Evolutionary conservation across 225 moss, liverwort and hornwort species (phyloP).

Genomic region (Ulota crispa): DNA sequence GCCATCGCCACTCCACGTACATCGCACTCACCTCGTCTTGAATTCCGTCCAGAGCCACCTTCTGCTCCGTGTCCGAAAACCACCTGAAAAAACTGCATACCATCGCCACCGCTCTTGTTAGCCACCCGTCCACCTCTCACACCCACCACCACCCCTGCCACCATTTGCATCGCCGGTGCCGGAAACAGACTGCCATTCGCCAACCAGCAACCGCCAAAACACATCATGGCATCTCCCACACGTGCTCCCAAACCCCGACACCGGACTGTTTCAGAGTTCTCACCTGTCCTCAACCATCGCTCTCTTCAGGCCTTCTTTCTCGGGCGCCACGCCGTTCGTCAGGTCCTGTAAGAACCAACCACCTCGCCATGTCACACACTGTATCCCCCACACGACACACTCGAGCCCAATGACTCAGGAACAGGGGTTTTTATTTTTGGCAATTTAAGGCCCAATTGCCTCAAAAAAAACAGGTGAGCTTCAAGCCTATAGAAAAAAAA

Average conservation of each 20-base stretch:
- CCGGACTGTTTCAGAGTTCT: background rate
- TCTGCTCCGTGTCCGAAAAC: slow-evolving; percentile 78
- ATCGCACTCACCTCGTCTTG: slow-evolving; percentile 74
- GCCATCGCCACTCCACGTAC: too few relatives aligned
- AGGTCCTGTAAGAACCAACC: slow-evolving; percentile 60
- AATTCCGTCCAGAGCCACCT: slow-evolving; percentile 75
- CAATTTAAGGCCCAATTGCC: too few relatives aligned
- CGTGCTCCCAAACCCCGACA: background rate
- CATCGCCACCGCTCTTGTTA: slow-evolving; percentile 1
- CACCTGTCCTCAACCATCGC: slow-evolving; percentile 74
- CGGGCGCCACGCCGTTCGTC: slow-evolving; percentile 75
- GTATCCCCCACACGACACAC: background rate
- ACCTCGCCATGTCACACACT: background rate
- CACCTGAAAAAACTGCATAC: slow-evolving; percentile 87
- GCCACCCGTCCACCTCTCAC: background rate
- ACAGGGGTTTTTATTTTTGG: too few relatives aligned
- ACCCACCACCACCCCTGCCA: background rate
- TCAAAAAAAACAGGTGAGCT: too few relatives aligned
- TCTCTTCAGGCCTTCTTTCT: slow-evolving; percentile 80
- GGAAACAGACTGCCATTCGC: background rate
- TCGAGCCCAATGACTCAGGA: background rate
- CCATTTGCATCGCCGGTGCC: background rate
- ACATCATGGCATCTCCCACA: background rate
- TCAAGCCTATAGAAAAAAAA: too few relatives aligned
- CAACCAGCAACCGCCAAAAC: background rate